Conservation (phyloP, 495 filamentous ascomycete species). For the Annulohypoxylon nitens region DNA sequence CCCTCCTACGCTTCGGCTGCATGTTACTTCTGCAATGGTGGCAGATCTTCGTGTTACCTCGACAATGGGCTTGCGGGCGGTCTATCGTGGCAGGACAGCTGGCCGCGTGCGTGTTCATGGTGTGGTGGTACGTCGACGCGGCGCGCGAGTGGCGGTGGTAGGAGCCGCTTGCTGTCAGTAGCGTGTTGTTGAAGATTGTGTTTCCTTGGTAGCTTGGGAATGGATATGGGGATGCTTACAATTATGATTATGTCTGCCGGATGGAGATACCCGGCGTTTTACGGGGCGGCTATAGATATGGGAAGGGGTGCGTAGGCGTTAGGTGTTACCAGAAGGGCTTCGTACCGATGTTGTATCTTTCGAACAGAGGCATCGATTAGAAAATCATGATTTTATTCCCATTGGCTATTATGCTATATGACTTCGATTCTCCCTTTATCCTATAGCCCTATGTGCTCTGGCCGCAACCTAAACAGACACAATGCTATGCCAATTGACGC, state of each 20-base stretch:
- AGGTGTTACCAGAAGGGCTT: constrained; percentile 12
- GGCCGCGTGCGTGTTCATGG: constrained; percentile 40
- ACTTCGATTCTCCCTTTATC: not conserved
- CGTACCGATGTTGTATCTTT: constrained; percentile 21
- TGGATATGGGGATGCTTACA: no score
- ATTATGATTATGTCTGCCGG: no score
- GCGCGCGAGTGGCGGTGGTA: constrained; percentile 34
- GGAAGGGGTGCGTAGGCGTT: not conserved
- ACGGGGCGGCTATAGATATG: not conserved
- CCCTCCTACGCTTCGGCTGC: constrained; percentile 33
- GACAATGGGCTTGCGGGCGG: constrained; percentile 34
- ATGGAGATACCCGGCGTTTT: not conserved
- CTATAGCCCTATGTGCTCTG: not conserved
- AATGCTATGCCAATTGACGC: not conserved
- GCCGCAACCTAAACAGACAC: not conserved
- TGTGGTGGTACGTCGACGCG: constrained; percentile 39
- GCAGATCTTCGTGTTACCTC: constrained; percentile 43
- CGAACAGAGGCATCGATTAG: constrained; percentile 37
- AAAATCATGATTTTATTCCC: constrained; percentile 41
- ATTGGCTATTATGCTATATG: not conserved
- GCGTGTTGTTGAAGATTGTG: constrained; percentile 42
- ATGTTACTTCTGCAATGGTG: constrained; percentile 40
- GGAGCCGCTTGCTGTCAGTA: constrained; percentile 39
- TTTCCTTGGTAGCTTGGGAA: constrained; percentile 44
- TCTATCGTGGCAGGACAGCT: constrained; percentile 35